Evolutionary conservation across 164 flowering plant species (phyloP), one percentile per base, ranked within the genome.

Genomic region (Macadamia integrifolia): DNA sequence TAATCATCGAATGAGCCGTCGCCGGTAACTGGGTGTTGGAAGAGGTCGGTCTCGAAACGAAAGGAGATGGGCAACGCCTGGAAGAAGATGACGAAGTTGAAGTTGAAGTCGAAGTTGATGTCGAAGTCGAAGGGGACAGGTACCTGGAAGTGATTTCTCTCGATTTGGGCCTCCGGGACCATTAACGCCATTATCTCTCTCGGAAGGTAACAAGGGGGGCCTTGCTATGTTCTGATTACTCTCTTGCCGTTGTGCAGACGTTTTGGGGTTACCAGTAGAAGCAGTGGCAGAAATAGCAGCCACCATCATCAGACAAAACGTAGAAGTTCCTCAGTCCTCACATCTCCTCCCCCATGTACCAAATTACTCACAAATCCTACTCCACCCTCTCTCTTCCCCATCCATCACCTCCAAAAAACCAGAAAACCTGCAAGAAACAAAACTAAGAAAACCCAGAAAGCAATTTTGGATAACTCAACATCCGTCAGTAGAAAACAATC

Each of bases 141-240:
- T 89, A 93, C 71, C 96, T 81, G 14, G 97, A 91, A 53, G 91
- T 73, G 62, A 91, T 86, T 57, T 79, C 78, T 66, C 80, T 84
- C 29, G 87, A 83, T 82, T 85, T 83, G 72, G 88, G 87, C 69
- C 78, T 84, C 69, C 82, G 69, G 10, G 62, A 28, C 60, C 65
- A 69, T 56, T 75, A 48, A 58, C 56, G 11, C 83, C 80, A 75
- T 81, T 84, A 75, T 80, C 87, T 40, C 73, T 82, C 70, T 85
- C 86, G 0, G 88, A 82, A 57, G 83, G 87, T 35, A 81, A 72
- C 59, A 87, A 76, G 30, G 88, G 89, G 2, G 84, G 79, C 35
- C 87, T 73, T 57, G 62, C 65, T n/a, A 72, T 57, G 66, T 61
- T 71, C 48, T 62, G 69, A 46, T 66, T 49, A 12, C 7, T 57